phyloP scores from a whole-genome alignment of 2,329 filamentous ascomycete genomes.

The Aspergillus sergii region DNA sequence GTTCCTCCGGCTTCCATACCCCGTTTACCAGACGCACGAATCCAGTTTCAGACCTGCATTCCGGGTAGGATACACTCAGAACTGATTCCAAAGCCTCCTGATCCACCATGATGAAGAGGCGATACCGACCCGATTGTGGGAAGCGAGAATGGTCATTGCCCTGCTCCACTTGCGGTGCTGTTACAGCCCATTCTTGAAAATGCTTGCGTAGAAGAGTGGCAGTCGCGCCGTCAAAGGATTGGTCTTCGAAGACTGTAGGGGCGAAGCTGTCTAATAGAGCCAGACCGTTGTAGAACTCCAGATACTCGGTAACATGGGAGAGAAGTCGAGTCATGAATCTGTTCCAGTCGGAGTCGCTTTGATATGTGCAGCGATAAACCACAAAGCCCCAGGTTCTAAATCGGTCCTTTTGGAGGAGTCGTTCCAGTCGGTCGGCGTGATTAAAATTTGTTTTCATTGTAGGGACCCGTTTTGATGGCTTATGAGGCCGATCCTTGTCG shows the following conservation, averaged over 20 bases:
- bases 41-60: not conserved
- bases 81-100: constrained; percentile 19
- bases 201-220: constrained; percentile 14
- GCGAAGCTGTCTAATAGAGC: constrained; percentile 17
- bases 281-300: constrained; percentile 10
- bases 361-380: constrained; percentile 16
- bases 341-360: constrained; percentile 11
- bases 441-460: not conserved
- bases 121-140: constrained; percentile 12
- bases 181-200: constrained; percentile 13
- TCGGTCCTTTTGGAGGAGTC: constrained; percentile 44
- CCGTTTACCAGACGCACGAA: constrained; percentile 18
- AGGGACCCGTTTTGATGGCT: not conserved
- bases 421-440: not conserved
- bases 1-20: constrained; percentile 13
- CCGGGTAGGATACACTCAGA: not conserved
- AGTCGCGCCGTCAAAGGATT: constrained; percentile 17
- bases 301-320: not conserved
- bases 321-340: constrained; percentile 12
- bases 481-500: not conserved
- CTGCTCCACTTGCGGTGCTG: constrained; percentile 12
- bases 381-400: constrained; percentile 12
- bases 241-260: constrained; percentile 20
- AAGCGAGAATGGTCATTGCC: not conserved
- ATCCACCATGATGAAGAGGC: constrained; percentile 22